These are phyloP conservation scores for Fagus crenata DNA, from an alignment of 306 rosid species.

Conservation along the genomic window DNA sequence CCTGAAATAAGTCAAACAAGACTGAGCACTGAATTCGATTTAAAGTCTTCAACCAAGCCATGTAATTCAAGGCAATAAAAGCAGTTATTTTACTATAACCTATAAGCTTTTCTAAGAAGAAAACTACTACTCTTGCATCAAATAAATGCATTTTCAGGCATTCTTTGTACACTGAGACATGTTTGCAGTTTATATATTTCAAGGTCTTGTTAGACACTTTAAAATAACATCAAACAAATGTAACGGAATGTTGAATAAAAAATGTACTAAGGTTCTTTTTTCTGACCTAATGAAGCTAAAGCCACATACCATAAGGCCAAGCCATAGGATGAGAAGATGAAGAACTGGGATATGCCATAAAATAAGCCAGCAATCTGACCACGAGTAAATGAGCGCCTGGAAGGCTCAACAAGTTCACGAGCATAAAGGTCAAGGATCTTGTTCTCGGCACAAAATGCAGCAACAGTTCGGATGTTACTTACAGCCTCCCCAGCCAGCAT, in stretches of 20 bases:
- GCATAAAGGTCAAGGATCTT: constrained; percentile 75
- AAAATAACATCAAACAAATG: not conserved
- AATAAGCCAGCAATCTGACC: constrained; percentile 93
- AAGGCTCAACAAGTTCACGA: constrained; percentile 77
- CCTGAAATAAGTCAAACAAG: constrained; percentile 47
- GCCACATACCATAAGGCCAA: constrained; percentile 83
- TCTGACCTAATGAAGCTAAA: constrained; percentile 14
- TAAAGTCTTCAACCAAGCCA: not conserved
- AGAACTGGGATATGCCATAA: constrained; percentile 88
- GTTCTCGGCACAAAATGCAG: constrained; percentile 92
- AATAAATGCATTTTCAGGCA: not conserved
- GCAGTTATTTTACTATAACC: not conserved
- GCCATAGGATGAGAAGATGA: constrained; percentile 94
- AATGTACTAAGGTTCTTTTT: not conserved
- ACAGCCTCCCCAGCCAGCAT: constrained; percentile 98
- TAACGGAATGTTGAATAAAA: not conserved
- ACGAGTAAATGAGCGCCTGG: constrained; percentile 66
- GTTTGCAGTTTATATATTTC: not conserved
- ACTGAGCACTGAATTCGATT: constrained; percentile 7
- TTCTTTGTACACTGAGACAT: not conserved
- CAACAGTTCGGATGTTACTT: constrained; percentile 87
- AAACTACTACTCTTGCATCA: not conserved
- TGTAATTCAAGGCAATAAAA: not conserved
- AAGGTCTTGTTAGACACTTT: not conserved
- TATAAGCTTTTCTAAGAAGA: not conserved